These are phyloP conservation scores for Solanum aculeatissimum DNA, from an alignment of 305 asterid genomes.

Conservation along the genomic window DNA sequence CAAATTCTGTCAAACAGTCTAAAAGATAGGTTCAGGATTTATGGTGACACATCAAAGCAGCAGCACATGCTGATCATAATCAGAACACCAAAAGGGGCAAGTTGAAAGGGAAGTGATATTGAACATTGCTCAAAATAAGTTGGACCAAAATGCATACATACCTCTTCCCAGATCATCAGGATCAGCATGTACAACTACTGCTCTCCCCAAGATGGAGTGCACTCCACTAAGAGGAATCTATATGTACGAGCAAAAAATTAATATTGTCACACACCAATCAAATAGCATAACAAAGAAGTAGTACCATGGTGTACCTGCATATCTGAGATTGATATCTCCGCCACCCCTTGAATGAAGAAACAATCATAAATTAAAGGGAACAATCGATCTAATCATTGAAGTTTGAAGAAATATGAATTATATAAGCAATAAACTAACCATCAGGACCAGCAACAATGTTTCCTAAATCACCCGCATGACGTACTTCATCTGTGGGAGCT, in stretches of 20 bases:
- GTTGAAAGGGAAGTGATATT: not conserved
- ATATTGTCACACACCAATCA: not conserved
- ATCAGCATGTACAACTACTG: constrained; percentile 90
- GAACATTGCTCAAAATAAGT: not conserved
- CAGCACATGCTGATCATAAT: not conserved
- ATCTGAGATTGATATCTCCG: constrained; percentile 52
- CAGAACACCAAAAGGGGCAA: not conserved
- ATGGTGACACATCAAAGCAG: not conserved
- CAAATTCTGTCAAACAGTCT: not conserved
- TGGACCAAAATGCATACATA: not conserved
- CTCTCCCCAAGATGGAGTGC: constrained; percentile 81
- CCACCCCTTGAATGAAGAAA: constrained; percentile 42
- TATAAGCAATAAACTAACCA: constrained; percentile 19
- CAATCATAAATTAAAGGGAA: not conserved
- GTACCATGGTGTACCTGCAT: constrained; percentile 32
- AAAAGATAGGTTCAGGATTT: not conserved
- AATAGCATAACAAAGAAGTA: not conserved
- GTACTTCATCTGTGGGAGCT: constrained; percentile 61
- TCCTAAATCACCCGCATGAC: constrained; percentile 86
- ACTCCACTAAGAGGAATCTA: constrained; percentile 68
- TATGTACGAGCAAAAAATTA: not conserved
- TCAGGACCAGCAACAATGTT: constrained; percentile 61
- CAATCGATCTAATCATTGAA: not conserved
- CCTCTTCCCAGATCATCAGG: constrained; percentile 97
- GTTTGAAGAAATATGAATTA: not conserved